Evolutionary conservation across 2,329 filamentous ascomycete species (phyloP), one percentile per base, ranked within the genome.

Genomic region (Xylariaceae sp.): DNA sequence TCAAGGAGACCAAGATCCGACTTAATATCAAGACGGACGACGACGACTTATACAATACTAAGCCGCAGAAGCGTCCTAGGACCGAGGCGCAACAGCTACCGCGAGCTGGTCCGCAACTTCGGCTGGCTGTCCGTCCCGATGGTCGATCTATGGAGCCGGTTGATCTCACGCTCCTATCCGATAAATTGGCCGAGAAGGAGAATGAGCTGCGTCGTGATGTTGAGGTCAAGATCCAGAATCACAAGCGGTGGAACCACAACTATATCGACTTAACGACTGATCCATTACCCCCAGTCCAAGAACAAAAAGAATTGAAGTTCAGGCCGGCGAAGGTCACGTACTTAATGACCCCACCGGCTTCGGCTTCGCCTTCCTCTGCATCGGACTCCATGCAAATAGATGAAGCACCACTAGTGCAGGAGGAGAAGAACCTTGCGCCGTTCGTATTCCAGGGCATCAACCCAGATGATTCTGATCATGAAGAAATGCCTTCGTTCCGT

Each of bases 11-110:
- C 74, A 98, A 98, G 81, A 81, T 90, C 70, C 89, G 89, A 69
- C 84, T 97, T 62, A 87, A 89, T 66, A 93, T 98, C 79, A 96
- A 95, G 77, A 88, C 86, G 65, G 90, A 96, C 68, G 95, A 98
- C 69, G 93, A 98, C 68, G 92, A 97, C 72, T 83, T 96, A 68
- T 62, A 96, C 77, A 96, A 96, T 77, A 90, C 95, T 73, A 96
- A 95, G 79, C 85, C 90, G 65, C 89, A 89, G 68, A 92, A 91
- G 75, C 67, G 69, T 37, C 65, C 60, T n/a, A 67, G 62, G 48
- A 86, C 87, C 70, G 89, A 89, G 73, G 78, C 79, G 1, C 73
- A 79, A 56, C 88, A 90, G 51, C 78, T 78, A 62, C 77, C 78
- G 64, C 77, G 88, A 64, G 75, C 81, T 53, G 77, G 85, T 69